Evolutionary conservation across 2,329 filamentous ascomycete genomes (phyloP).

Genomic region (Aspergillus sergii): DNA sequence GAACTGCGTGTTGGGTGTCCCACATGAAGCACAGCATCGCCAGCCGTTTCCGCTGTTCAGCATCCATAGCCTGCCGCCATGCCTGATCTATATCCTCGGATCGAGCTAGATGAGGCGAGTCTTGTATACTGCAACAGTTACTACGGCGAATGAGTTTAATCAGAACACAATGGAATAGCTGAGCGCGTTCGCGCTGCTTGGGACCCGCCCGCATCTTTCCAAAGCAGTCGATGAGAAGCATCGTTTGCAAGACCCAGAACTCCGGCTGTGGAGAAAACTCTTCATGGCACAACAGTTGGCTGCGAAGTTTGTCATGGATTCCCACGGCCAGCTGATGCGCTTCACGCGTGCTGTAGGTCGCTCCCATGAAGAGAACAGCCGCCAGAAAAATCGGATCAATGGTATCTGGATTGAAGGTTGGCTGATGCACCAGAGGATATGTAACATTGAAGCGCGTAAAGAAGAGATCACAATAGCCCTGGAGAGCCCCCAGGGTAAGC

Average conservation of each 20-base stretch:
- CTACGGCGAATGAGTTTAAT: neutral
- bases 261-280: neutral
- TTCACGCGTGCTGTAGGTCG: neutral
- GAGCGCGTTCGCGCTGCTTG: neutral
- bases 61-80: neutral
- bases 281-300: neutral
- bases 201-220: neutral
- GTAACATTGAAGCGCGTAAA: neutral
- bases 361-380: neutral
- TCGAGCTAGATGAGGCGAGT: neutral
- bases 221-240: neutral
- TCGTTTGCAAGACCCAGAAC: neutral
- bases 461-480: neutral
- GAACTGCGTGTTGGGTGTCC: neutral
- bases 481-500: neutral
- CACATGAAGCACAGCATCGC: neutral
- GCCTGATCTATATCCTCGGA: neutral
- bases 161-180: neutral
- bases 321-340: neutral
- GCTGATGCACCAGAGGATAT: neutral
- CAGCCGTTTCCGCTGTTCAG: neutral
- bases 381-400: neutral
- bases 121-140: neutral
- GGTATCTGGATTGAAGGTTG: neutral
- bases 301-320: neutral